These are phyloP conservation scores for Fusarium gaditjirri DNA, from an alignment of 2,329 filamentous ascomycete genomes.

Conservation along the genomic window DNA sequence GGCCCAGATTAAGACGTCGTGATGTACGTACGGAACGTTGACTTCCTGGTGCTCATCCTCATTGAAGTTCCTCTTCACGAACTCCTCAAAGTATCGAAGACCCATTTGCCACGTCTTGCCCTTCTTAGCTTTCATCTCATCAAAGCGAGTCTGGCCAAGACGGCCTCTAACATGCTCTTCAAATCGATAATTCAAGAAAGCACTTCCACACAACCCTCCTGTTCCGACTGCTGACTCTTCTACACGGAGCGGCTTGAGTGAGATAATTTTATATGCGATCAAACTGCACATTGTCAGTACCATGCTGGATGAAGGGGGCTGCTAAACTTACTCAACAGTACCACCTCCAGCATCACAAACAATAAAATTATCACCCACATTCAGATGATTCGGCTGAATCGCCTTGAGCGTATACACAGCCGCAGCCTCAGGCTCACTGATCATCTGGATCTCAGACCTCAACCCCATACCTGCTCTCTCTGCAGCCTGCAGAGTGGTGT, in stretches of 20 bases:
- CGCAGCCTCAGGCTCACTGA: conserved; percentile 83
- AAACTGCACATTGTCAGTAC: conserved; percentile 56
- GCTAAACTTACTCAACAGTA: conserved; percentile 69
- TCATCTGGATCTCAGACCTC: conserved; percentile 77
- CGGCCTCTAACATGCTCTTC: conserved; percentile 78
- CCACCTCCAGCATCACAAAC: conserved; percentile 72
- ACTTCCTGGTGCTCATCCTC: conserved; percentile 81
- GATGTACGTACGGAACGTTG: conserved; percentile 71
- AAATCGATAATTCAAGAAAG: conserved; percentile 83
- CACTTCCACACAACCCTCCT: conserved; percentile 80
- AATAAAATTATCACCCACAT: conserved; percentile 73
- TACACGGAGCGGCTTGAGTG: conserved; percentile 75
- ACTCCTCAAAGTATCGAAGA: conserved; percentile 83
- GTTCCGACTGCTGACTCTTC: conserved; percentile 85
- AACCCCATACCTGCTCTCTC: conserved; percentile 82
- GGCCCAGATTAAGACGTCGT: background rate
- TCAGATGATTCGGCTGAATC: conserved; percentile 79
- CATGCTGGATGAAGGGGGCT: background rate
- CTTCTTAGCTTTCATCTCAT: conserved; percentile 81
- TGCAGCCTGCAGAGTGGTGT: conserved; percentile 80
- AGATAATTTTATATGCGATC: conserved; percentile 84
- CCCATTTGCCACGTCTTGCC: conserved; percentile 84
- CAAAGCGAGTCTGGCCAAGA: conserved; percentile 74
- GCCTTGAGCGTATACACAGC: conserved; percentile 84
- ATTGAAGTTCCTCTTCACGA: conserved; percentile 86